Evolutionary conservation across 2,329 filamentous ascomycete species (phyloP), one percentile per base, ranked within the genome.

Genomic region (Trichoderma polysporum): DNA sequence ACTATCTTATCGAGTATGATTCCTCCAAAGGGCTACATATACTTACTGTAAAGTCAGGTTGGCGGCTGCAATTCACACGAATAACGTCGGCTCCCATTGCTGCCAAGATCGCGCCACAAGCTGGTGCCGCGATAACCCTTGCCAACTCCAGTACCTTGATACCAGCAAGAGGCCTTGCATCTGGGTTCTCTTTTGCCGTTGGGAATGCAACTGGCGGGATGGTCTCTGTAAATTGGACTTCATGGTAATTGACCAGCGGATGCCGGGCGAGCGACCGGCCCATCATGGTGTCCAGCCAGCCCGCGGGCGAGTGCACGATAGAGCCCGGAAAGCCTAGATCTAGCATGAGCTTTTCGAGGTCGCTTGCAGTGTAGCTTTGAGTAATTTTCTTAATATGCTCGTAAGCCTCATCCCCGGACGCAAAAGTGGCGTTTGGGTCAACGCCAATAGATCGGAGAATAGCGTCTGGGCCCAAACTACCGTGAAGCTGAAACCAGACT

Each of bases 101-200:
- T 8, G 56, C 56, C 6, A 58, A 31, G 6, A 33, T 45, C 13
- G 56, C 13, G 25, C 56, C 56, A 17, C 25, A 37, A 17, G 39
- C 56, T 29, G 56, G 37, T 27, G 35, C 56, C 2, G 56, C 56
- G 12, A 58, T 58, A 17, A 58, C 33, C 12, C 56, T 82, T 67
- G 83, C 56, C n/a, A 58, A 41, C 25, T 58, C 56, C 37, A 58
- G 22, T 3, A 58, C 56, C 15, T 58, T 58, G 39, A 58, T 73
- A 0, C 82, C 84, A 0, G 80, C 77, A 3, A 86, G 76, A 0
- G 75, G 80, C 2, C 79, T 79, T 75, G 27, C 7, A 45, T 4
- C 69, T 29, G 73, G 15, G 8, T 50, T 50, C 13, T 50, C 47
- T 10, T 25, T 22, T 50, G 47, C 47, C 69, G 0, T 77, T 72